Conservation (phyloP, 805 yeast genomes). For the Ogataea pilisensis region DNA sequence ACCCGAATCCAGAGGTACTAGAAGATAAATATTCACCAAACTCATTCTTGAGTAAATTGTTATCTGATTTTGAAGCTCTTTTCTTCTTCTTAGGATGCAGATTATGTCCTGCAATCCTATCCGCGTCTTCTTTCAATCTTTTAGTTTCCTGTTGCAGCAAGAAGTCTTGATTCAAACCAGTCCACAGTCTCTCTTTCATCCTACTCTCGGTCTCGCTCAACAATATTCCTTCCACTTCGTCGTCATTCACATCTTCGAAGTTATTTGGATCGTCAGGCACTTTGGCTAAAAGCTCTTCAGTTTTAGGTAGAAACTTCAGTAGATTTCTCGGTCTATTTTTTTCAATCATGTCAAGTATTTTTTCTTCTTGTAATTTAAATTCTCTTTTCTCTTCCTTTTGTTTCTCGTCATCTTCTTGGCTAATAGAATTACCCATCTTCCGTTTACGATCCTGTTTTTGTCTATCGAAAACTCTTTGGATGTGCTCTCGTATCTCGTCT, state of each 20-base stretch:
- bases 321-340: constrained; percentile 52
- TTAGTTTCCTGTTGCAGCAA: constrained; percentile 81
- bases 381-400: neutral
- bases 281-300: constrained; percentile 46
- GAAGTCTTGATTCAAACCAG: constrained; percentile 82
- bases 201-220: constrained; percentile 66
- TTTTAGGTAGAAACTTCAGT: constrained; percentile 49
- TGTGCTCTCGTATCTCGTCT: constrained; percentile 36
- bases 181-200: constrained; percentile 83
- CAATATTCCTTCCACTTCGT: constrained; percentile 59
- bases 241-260: constrained; percentile 79
- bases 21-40: constrained; percentile 22
- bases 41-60: constrained; percentile 24
- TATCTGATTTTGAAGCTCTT: constrained; percentile 27
- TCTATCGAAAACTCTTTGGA: constrained; percentile 28
- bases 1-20: constrained; percentile 23
- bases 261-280: constrained; percentile 59
- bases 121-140: constrained; percentile 80
- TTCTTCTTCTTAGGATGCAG: constrained; percentile 48
- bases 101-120: constrained; percentile 75
- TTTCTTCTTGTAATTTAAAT: constrained; percentile 14
- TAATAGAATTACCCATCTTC: constrained; percentile 12
- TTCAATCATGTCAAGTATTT: constrained; percentile 35
- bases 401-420: constrained; percentile 7
- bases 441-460: constrained; percentile 23